Evolutionary conservation across 352 stramenopile species (phyloP).

Genomic region (Phytophthora pisi): DNA sequence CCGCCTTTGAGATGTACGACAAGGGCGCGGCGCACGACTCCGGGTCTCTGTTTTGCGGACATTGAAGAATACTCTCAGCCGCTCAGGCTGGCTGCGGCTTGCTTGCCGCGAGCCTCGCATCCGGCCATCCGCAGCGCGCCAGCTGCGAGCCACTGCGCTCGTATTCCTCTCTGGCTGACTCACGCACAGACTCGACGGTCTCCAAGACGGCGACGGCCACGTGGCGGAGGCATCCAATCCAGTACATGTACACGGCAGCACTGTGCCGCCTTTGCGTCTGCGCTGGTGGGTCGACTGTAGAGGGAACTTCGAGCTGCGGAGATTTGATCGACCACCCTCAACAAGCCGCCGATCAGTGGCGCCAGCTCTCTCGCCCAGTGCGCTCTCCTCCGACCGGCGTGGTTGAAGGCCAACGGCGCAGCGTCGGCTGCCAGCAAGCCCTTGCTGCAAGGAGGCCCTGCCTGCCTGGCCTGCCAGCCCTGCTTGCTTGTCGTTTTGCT

Average conservation of each 20-base stretch:
- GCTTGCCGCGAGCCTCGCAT: slow-evolving; percentile 10
- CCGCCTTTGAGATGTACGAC: slow-evolving; percentile 15
- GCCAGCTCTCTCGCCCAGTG: slow-evolving; percentile 18
- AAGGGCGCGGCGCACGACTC: slow-evolving; percentile 16
- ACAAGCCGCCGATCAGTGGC: slow-evolving; percentile 14
- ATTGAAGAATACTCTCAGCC: slow-evolving; percentile 26
- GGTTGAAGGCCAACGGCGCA: too few species aligned
- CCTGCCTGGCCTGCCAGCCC: too few species aligned
- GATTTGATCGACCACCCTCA: too few species aligned
- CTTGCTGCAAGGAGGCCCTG: background rate
- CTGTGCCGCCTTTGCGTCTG: too few species aligned
- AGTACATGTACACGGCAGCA: too few species aligned
- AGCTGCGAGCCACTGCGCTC: background rate
- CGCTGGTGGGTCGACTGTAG: too few species aligned
- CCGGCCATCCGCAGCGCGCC: slow-evolving; percentile 6
- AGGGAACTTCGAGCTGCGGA: too few species aligned
- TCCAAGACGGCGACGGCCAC: background rate
- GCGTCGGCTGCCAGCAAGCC: background rate
- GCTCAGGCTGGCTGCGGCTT: slow-evolving; percentile 3
- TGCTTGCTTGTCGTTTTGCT: too few species aligned
- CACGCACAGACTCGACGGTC: background rate
- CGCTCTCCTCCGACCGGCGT: too few species aligned
- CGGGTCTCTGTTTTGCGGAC: slow-evolving; percentile 20
- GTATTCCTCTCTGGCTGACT: background rate
- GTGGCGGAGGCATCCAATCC: too few species aligned